Evolutionary conservation across 768 basidiomycete species (phyloP), one percentile per base, ranked within the genome.

Genomic region (Suillus alpinus): DNA sequence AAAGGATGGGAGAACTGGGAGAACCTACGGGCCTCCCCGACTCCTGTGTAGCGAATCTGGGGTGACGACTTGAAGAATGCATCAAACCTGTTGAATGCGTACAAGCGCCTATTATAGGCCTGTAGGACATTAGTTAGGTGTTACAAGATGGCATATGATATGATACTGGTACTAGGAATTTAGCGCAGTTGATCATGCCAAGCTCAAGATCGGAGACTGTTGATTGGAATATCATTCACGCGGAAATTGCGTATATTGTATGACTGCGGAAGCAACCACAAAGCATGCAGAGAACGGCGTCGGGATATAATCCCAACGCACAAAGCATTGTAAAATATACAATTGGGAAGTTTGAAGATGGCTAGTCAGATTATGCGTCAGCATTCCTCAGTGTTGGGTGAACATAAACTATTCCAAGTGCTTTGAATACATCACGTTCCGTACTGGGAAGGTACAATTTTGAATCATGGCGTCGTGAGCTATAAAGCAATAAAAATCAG

Each of bases 311-410:
- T 0, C 31, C 46, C 31, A 2, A 34, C 44, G 44, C 32, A 51
- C 31, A 32, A 23, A 34, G 32, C n/a, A 16, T 20, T 52, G 34
- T 36, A 36, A n/a, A 52, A 16, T 13, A 16, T 37, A 20, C 34
- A 53, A 49, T 26, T 29, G 47, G 47, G 14, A 49, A 37, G 23
- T 2, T 23, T 16, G 52, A 53, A 53, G 34, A 37, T 4, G 2
- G 20, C 20, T n/a, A 23, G 34, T 13, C 20, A 4, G 14, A 23
- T 55, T 37, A 88, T 26, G 76, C 73, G 69, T 89, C 86, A 0
- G 91, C 89, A 68, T 92, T 94, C 56, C 92, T 80, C 74, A 86
- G 70, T 1, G 76, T 81, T 3, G 92, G 91, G 59, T 87, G 84
- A 31, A 94, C 75, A 80, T 85, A 93, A 47, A 84, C 78, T 56